Evolutionary conservation across 2,329 filamentous ascomycete species (phyloP), one percentile per base, ranked within the genome.

Genomic region (Xylaria digitata): DNA sequence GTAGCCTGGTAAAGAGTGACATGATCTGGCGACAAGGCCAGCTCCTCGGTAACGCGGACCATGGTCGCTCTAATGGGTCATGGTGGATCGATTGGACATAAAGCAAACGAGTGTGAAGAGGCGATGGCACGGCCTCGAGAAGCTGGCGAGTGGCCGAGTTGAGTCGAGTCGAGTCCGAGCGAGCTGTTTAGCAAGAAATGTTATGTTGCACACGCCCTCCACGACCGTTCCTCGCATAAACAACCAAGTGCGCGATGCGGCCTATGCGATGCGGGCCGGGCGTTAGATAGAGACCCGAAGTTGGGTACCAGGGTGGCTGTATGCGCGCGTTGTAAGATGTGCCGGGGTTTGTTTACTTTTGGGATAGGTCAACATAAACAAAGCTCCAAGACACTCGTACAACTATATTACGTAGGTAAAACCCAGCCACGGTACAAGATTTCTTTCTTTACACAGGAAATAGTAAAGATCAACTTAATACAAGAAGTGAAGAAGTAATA

Each of bases 1-100:
- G 90, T 91, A 74, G 93, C 89, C 82, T 96, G 91, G 85, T 96
- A 98, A 75, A 97, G 92, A 77, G 88, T 90, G 79, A 97, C 87
- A 78, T 92, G 86, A 79, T 95, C 92, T 78, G 92, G 86, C 79
- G 92, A 90, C 79, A 97, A 86, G 76, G 89, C 89, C 83, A 94
- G 87, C 80, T 93, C 90, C 72, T 90, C 89, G 75, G 88, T 91
- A 79, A 95, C 87, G 82, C 91, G 89, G 83, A 95, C 92, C 94
- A 97, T 97, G 82, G 82, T 85, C 79, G 78, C 77, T 79, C 76
- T 77, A 82, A 75, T 75, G 72, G 78, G 80, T 76, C 78, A 82
- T 83, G 77, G 76, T 78, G 70, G 71, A 71, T 59, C 71, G 65
- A 66, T 64, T 60, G 55, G 61, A 48, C 8, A 30, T 19, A 62